These are phyloP conservation scores for Salvia hispanica DNA, from an alignment of 257 asterid genomes.

Conservation along the genomic window DNA sequence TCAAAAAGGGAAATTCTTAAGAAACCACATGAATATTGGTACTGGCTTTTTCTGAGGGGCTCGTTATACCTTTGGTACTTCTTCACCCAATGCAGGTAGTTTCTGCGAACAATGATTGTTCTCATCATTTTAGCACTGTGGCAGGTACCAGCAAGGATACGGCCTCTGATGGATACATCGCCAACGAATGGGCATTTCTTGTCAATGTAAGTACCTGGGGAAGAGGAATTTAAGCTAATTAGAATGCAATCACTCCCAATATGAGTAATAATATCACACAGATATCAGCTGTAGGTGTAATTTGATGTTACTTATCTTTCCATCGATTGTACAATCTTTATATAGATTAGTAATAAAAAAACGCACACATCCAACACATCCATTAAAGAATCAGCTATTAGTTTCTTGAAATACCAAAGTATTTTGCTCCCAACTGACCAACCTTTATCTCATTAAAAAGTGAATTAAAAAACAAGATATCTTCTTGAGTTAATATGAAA, in stretches of 20 bases:
- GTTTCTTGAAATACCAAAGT: not conserved
- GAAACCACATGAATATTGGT: not conserved
- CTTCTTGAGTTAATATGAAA: not conserved
- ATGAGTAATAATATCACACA: not conserved
- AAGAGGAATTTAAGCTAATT: not conserved
- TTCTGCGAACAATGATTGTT: conserved; percentile 57
- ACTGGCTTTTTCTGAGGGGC: not conserved
- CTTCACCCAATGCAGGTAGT: conserved; percentile 67
- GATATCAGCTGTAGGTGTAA: not conserved
- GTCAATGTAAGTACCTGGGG: conserved; percentile 38
- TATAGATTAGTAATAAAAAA: not conserved
- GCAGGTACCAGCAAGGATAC: conserved; percentile 67
- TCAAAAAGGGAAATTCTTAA: not conserved
- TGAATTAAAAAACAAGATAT: not conserved
- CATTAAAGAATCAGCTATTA: not conserved
- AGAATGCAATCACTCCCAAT: not conserved
- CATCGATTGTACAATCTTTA: not conserved
- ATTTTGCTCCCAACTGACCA: conserved; percentile 11
- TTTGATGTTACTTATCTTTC: not conserved
- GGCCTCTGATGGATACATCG: conserved; percentile 63
- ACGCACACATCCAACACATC: not conserved
- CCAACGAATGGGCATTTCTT: conserved; percentile 74
- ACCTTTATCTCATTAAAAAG: not conserved
- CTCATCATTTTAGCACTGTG: conserved; percentile 73
- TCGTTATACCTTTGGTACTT: conserved; percentile 51